These are phyloP conservation scores for Aureobasidium sp. DNA, from an alignment of 2,329 filamentous ascomycete genomes.

Conservation along the genomic window DNA sequence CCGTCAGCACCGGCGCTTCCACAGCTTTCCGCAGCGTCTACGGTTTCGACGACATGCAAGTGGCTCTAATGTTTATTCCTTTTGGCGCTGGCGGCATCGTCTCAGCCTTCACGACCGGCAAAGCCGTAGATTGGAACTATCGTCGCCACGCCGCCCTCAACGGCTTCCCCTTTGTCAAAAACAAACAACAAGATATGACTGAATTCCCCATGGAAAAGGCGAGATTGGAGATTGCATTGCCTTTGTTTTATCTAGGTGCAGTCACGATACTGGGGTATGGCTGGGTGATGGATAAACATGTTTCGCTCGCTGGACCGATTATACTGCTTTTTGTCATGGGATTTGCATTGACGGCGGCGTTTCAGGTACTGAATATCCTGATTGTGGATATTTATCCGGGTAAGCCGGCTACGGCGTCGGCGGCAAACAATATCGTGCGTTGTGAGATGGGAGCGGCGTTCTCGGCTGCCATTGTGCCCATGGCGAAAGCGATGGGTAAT, in stretches of 20 bases:
- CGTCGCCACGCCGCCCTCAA: conserved; percentile 28
- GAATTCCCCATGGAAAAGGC: conserved; percentile 40
- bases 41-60: conserved; percentile 34
- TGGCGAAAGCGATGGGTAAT: conserved; percentile 33
- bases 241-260: conserved; percentile 29
- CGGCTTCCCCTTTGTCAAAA: conserved; percentile 30
- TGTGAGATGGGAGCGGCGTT: conserved; percentile 40
- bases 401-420: conserved; percentile 36
- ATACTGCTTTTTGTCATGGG: conserved; percentile 26
- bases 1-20: conserved; percentile 35
- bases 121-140: conserved; percentile 41
- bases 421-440: conserved; percentile 38
- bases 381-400: conserved; percentile 40
- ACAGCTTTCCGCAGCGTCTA: conserved; percentile 33
- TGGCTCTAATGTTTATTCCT: conserved; percentile 39
- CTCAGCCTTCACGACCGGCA: conserved; percentile 34
- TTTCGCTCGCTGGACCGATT: conserved; percentile 24
- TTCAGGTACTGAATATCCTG: conserved; percentile 41
- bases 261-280: conserved; percentile 34
- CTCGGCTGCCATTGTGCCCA: conserved; percentile 33
- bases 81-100: conserved; percentile 36
- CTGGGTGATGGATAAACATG: conserved; percentile 33
- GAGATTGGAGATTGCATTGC: conserved; percentile 35
- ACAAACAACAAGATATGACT: conserved; percentile 31
- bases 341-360: conserved; percentile 35